Base-by-base conservation (phyloP, 1,139 yeast species). In the Scheffersomyces titani region DNA sequence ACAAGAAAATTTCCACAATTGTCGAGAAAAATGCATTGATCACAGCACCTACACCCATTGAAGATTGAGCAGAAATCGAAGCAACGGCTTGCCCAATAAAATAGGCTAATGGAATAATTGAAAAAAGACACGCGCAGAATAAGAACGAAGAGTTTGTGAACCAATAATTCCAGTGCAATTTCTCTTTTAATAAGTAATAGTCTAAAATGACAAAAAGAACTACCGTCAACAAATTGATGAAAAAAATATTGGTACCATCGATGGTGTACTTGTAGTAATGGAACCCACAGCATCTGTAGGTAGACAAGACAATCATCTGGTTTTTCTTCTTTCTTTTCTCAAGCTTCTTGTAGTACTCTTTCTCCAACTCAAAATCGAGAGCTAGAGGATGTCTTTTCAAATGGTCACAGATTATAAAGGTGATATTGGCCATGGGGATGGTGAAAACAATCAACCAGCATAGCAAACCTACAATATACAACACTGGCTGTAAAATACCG, bases 41-140 rank as follows among this genome's bases (percentile, higher is more conserved):
- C 0, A 93, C 97, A 1, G 99, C 99, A 77, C 99, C 99, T 62
- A 94, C 88, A n/a, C 98, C 98, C 98, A 94, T 94, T 0, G 98
- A 93, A 0, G 98, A 92, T 74, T 96, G 99, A 0, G 99, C 98
- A 3, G 97, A 90, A 61, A 94, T 94, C 1, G 98, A 93, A 0
- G 99, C 99, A 24, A 94, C 99, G 1, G 98, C 99, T 72, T 94
- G 98, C 3, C 99, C 99, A 66, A 94, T 93, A 71, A 93, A 94
- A 70, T 94, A 94, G 0, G 99, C 99, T 63, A 94, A 79, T 2
- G 99, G 99, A 52, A 94, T 85, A 59, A 94, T 91, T 1, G 98
- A 90, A 54, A 90, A 80, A 59, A 94, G 77, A 71, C 97, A 90
- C 30, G 92, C 77, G 54, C 85, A 78, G 67, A 94, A 96, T 51